Conservation (phyloP, 78 protist genomes). For the Isochrysis galbana region DNA sequence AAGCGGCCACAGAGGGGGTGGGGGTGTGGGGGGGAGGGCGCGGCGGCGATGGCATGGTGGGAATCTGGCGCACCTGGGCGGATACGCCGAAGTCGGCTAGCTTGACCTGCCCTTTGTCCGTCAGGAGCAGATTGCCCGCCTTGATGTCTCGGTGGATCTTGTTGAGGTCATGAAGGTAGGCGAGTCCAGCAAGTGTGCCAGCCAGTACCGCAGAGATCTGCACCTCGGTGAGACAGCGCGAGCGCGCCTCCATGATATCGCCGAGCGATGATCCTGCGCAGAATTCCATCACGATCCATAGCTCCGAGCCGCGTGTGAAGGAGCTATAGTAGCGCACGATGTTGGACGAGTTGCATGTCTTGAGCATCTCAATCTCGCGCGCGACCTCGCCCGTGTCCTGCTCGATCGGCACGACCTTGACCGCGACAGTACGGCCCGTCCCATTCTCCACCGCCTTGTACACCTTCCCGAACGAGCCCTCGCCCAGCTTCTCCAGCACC, state of each 20-base stretch:
- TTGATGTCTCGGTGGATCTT: slow-evolving; percentile 50
- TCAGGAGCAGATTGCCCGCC: slow-evolving; percentile 45
- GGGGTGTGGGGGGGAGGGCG: too few relatives aligned
- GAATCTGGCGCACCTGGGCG: neutral
- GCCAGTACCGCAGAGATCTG: neutral
- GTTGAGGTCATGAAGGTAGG: neutral
- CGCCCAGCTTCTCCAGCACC: slow-evolving; percentile 25
- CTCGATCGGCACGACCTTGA: slow-evolving; percentile 8
- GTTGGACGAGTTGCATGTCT: neutral
- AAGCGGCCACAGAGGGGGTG: too few relatives aligned
- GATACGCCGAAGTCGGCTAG: slow-evolving; percentile 57
- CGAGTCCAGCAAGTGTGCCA: slow-evolving; percentile 1
- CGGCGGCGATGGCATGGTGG: too few relatives aligned
- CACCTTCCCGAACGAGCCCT: slow-evolving; percentile 41
- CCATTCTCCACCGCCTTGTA: neutral
- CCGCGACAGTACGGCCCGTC: neutral
- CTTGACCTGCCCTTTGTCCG: neutral
- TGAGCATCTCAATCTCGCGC: slow-evolving; percentile 13
- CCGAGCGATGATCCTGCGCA: neutral
- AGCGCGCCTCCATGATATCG: neutral
- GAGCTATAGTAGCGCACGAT: slow-evolving; percentile 1
- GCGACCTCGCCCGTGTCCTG: neutral
- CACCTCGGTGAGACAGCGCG: neutral
- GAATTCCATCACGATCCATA: slow-evolving; percentile 28
- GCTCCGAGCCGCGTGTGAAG: neutral